Conservation (phyloP, 768 basidiomycete genomes). For the Cyclocybe aegerita region DNA sequence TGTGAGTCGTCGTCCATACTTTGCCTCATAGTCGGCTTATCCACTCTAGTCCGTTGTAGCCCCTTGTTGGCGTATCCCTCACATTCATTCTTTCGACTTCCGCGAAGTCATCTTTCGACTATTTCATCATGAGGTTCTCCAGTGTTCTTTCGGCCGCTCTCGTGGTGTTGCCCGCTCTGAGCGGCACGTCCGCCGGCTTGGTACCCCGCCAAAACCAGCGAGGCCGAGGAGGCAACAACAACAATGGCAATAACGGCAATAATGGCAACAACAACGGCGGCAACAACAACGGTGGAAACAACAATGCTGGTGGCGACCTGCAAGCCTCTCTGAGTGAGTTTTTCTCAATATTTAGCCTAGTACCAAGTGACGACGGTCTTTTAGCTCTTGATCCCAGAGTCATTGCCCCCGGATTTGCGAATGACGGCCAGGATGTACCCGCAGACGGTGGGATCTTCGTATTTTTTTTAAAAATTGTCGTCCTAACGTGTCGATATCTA, state of each 20-base stretch:
- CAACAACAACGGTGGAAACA: conserved; percentile 18
- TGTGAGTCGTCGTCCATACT: conserved; percentile 15
- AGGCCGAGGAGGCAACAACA: conserved; percentile 17
- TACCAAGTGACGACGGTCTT: conserved; percentile 1
- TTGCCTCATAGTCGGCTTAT: too few relatives aligned
- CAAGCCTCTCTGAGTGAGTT: conserved; percentile 44
- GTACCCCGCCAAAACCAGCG: conserved; percentile 21
- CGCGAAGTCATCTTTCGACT: conserved; percentile 38
- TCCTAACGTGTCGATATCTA: neutral
- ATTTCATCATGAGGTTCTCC: conserved; percentile 51
- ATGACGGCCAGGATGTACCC: conserved; percentile 43
- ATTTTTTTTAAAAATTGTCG: neutral
- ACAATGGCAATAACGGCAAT: conserved; percentile 18
- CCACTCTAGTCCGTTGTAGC: conserved; percentile 20
- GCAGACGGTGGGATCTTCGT: conserved; percentile 25
- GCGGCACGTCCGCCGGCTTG: conserved; percentile 32
- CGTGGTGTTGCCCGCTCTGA: conserved; percentile 38
- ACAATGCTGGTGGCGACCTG: conserved; percentile 30
- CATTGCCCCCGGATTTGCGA: conserved; percentile 46
- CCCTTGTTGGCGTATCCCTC: conserved; percentile 24
- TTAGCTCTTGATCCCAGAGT: conserved; percentile 49
- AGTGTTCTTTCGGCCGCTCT: conserved; percentile 37
- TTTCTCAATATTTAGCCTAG: neutral
- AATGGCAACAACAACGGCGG: conserved; percentile 19
- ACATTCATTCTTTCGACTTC: conserved; percentile 44